phyloP scores from a whole-genome alignment of 2,329 filamentous ascomycete genomes.

The Chaetoscypha palmicola region DNA sequence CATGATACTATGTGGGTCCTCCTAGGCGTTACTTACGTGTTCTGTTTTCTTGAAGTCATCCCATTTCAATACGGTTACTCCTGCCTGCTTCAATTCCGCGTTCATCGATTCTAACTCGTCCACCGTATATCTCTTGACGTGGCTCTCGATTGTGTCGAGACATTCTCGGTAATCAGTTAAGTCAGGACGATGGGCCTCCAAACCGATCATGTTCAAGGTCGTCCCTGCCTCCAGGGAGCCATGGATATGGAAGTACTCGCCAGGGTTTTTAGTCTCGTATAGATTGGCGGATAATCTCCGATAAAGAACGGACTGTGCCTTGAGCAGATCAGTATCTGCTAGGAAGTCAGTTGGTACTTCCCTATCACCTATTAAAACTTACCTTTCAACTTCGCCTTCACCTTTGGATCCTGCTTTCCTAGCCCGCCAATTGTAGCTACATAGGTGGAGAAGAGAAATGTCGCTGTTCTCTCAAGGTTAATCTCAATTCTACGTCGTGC shows the following conservation, averaged over 20 bases:
- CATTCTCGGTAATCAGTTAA: constrained; percentile 53
- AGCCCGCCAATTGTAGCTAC: constrained; percentile 48
- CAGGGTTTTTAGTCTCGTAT: constrained; percentile 58
- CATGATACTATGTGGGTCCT: neutral
- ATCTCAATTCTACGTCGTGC: constrained; percentile 39
- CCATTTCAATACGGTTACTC: constrained; percentile 51
- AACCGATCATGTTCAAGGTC: constrained; percentile 62
- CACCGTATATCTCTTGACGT: constrained; percentile 47
- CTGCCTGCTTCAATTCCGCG: constrained; percentile 48
- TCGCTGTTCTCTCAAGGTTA: constrained; percentile 46
- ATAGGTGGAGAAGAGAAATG: constrained; percentile 52
- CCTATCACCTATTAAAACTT: constrained; percentile 16
- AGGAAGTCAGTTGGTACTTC: neutral
- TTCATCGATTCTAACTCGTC: constrained; percentile 54
- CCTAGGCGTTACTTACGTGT: constrained; percentile 37
- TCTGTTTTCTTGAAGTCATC: constrained; percentile 51
- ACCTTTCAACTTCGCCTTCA: constrained; percentile 41
- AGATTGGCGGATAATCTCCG: constrained; percentile 66
- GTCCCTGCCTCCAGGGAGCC: constrained; percentile 66
- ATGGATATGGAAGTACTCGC: constrained; percentile 69
- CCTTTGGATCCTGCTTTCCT: constrained; percentile 40
- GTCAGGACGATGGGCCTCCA: constrained; percentile 54
- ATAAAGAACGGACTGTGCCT: constrained; percentile 65
- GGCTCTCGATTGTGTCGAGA: constrained; percentile 51
- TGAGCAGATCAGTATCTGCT: constrained; percentile 62